Evolutionary conservation across 108 stramenopile genomes (phyloP).

Genomic region (Aurantiochytrium sp.): DNA sequence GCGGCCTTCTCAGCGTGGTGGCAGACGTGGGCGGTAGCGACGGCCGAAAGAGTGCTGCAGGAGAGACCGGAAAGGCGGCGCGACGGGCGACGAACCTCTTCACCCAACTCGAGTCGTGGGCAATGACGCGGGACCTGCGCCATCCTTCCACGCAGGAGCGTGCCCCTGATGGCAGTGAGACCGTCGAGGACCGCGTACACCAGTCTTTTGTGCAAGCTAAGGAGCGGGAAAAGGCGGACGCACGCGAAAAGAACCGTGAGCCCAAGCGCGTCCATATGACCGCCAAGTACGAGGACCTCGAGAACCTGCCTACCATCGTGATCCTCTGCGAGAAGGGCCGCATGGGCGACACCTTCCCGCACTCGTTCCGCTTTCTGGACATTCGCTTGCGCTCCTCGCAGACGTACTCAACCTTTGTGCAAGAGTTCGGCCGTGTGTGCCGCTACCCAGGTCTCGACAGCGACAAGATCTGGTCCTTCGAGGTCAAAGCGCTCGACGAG

Average conservation of each 20-base stretch:
- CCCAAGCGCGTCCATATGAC: not conserved
- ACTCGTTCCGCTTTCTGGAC: not conserved
- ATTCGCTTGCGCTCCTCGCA: not conserved
- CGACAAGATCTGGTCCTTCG: too few species aligned
- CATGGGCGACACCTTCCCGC: not conserved
- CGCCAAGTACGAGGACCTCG: not conserved
- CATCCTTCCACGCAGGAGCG: not conserved
- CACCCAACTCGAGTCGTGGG: not conserved
- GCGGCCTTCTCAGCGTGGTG: not conserved
- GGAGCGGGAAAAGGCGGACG: not conserved
- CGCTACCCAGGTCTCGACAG: not conserved
- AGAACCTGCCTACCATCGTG: not conserved
- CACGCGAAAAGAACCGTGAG: not conserved
- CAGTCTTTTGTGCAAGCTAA: not conserved
- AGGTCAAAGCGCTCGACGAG: too few species aligned
- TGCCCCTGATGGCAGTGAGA: not conserved
- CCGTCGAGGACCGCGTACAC: not conserved
- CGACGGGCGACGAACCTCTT: not conserved
- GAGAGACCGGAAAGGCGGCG: not conserved
- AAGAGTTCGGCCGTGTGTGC: not conserved
- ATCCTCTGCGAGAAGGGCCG: not conserved
- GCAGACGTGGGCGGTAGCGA: not conserved
- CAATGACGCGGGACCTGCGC: not conserved
- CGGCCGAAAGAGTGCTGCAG: not conserved
- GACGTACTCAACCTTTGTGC: not conserved